These are phyloP conservation scores for Iris pallida DNA, from an alignment of 116 monocot species.

Conservation along the genomic window DNA sequence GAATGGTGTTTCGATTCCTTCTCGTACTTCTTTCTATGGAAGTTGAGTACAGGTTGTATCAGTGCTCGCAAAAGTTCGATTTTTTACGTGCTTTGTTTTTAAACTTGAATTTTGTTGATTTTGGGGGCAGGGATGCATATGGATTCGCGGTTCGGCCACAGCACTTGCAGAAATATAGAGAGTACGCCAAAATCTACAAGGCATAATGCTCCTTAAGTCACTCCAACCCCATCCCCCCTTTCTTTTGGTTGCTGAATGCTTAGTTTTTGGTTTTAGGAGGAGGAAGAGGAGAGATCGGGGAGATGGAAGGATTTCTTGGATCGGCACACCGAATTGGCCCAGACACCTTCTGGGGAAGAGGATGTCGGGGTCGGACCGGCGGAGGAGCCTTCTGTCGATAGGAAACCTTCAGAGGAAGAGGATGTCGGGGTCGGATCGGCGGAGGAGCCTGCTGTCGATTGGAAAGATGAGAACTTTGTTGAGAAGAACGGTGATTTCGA, in stretches of 20 bases:
- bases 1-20: too few relatives aligned
- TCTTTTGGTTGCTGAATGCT: constrained; percentile 5
- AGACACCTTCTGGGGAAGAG: constrained; percentile 1
- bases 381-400: not conserved
- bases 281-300: constrained; percentile 76
- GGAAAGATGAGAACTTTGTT: constrained; percentile 1
- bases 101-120: not conserved
- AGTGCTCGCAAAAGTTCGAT: too few relatives aligned
- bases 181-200: constrained; percentile 84
- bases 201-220: constrained; percentile 11
- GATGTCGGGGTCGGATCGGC: constrained; percentile 5
- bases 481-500: constrained; percentile 3
- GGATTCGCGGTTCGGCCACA: constrained; percentile 88
- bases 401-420: not conserved
- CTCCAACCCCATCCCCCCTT: not conserved
- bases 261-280: constrained; percentile 51
- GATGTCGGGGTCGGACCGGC: not conserved
- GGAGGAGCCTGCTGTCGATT: not conserved
- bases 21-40: constrained; percentile 10
- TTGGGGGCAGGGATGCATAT: constrained; percentile 74
- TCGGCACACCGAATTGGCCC: constrained; percentile 22
- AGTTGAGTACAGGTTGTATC: constrained; percentile 14
- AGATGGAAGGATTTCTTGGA: constrained; percentile 64
- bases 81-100: constrained; percentile 2
- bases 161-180: constrained; percentile 77